Conservation (phyloP, 202 grass and related monocot species). For the Setaria viridis region DNA sequence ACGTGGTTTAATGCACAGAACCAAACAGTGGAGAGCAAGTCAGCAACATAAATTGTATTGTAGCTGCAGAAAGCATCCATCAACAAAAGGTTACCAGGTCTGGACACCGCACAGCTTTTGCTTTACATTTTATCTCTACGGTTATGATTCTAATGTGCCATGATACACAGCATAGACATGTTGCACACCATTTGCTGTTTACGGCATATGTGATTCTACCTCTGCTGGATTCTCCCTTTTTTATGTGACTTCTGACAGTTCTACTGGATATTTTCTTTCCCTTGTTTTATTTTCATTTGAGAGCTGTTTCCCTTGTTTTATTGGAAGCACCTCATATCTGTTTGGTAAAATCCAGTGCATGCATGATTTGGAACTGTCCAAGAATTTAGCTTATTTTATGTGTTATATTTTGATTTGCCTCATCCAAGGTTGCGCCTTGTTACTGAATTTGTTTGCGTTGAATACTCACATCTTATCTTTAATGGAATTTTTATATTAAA, state of each 20-base stretch:
- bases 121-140: constrained; percentile 17
- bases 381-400: not conserved
- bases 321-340: not conserved
- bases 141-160: constrained; percentile 26
- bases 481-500: not conserved
- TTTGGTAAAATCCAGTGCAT: not conserved
- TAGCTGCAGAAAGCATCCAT: constrained; percentile 31
- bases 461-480: not conserved
- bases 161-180: not conserved
- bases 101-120: constrained; percentile 6
- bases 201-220: not conserved
- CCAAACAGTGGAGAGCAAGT: constrained; percentile 48
- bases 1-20: constrained; percentile 45
- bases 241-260: not conserved
- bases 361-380: not conserved
- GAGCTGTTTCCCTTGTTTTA: not conserved
- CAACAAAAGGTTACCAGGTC: constrained; percentile 31
- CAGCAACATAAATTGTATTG: constrained; percentile 37
- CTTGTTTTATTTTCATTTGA: not conserved
- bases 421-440: not conserved
- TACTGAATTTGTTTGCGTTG: not conserved
- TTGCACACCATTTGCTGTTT: not conserved
- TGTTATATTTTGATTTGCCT: constrained; percentile 19
- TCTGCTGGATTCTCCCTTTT: not conserved
- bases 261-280: not conserved